Base-by-base conservation (phyloP, 140 eudicot species). In the Flaveria floridana region DNA sequence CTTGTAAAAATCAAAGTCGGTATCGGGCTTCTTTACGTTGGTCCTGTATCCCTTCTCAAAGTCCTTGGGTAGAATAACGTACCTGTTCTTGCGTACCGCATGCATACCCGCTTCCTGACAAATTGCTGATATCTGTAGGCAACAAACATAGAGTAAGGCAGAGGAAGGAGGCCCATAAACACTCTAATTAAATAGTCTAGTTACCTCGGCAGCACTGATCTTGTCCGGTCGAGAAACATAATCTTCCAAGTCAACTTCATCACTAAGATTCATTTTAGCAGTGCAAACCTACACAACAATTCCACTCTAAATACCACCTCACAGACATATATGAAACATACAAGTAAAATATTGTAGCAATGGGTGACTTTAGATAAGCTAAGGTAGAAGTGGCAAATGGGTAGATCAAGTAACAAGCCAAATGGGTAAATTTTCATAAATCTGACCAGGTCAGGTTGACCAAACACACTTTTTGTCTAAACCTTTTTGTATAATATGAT, bases 91-190 rank as follows among this genome's bases (percentile, higher is more conserved):
- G 6, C 98, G 87, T 14, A 92, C 96, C 6, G 98, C 98, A 58
- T 85, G 92, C 92, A 87, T 87, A 62, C 93, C 86, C 8, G 98
- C 96, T 82, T 92, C 96, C 85, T 89, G 98, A 67, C 98, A 92
- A 42, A 92, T 92, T n/a, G 98, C 96, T 2, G 98, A 57, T 34
- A 92, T 92, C 96, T 89, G 91, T 14, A 79, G 5, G 67, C 14
- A 76, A 47, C 25, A 48, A 26, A 39, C 37, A 75, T 81, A 16
- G 12, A 56, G 20, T 39, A 55, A 18, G 56, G 21, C 76, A 72
- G 3, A 72, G 44, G 47, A 65, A 39, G 53, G 16, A 19, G 61
- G 4, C 20, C 68, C 46, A 10, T 15, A 62, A 14, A 13, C 47
- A 28, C 7, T 28, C 66, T 57, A 18, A 1, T 8, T 53, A 53